Evolutionary conservation across 139 green algal species (phyloP).

Genomic region (Prasinococcaceae sp.): DNA sequence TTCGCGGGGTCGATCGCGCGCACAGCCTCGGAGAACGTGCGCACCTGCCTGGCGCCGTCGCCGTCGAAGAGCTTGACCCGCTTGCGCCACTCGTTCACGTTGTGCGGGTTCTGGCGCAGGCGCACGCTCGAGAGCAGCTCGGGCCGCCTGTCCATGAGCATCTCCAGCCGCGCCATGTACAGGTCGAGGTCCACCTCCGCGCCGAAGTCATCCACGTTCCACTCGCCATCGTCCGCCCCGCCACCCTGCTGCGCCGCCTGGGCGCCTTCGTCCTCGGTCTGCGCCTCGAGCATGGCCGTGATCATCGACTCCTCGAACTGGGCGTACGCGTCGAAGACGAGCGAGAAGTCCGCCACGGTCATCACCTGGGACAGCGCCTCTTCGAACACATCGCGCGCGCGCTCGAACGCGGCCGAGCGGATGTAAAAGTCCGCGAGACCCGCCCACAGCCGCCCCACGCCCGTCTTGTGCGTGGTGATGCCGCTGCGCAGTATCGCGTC

Average conservation of each 20-base stretch:
- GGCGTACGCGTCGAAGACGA: slow-evolving; percentile 94
- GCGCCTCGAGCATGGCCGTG: slow-evolving; percentile 49
- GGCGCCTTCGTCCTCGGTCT: slow-evolving; percentile 23
- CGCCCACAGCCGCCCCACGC: slow-evolving; percentile 90
- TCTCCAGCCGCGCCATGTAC: slow-evolving; percentile 75
- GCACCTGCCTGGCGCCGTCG: slow-evolving; percentile 57
- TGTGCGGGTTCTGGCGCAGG: slow-evolving; percentile 95
- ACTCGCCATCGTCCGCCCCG: background rate
- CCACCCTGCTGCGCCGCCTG: too few relatives aligned
- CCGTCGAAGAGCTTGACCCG: slow-evolving; percentile 80
- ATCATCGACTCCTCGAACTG: slow-evolving; percentile 84
- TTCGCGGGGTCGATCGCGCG: slow-evolving; percentile 66
- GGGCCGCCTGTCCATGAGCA: slow-evolving; percentile 60
- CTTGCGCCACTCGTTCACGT: slow-evolving; percentile 90
- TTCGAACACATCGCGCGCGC: slow-evolving; percentile 92
- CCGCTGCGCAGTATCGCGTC: slow-evolving; percentile 61
- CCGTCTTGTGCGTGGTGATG: slow-evolving; percentile 73
- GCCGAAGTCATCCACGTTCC: background rate
- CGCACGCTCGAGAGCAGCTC: slow-evolving; percentile 50
- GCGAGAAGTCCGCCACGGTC: slow-evolving; percentile 79
- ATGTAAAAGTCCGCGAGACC: slow-evolving; percentile 96
- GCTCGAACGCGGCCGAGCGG: slow-evolving; percentile 78
- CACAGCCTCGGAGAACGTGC: slow-evolving; percentile 86
- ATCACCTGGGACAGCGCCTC: slow-evolving; percentile 71
- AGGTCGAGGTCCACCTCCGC: slow-evolving; percentile 90